Evolutionary conservation across 192 early-diverging fungal species (phyloP).

Genomic region (Lunasporangiospora selenospora): DNA sequence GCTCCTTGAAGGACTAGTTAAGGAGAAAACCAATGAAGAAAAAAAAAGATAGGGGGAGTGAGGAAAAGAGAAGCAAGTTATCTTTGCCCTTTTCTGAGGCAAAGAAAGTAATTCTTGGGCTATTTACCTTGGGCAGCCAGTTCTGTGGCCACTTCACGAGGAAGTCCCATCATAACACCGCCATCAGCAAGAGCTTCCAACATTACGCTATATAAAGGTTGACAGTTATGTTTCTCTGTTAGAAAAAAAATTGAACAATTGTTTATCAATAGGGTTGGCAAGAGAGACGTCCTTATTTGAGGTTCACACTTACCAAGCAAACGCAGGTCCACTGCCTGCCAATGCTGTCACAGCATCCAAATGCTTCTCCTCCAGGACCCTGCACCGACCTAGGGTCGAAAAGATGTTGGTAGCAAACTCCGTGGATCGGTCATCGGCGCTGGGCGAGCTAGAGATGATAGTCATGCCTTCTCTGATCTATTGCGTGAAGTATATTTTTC

Average conservation of each 20-base stretch:
- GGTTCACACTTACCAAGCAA: conserved; percentile 60
- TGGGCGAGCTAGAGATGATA: conserved; percentile 48
- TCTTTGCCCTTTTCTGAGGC: not conserved
- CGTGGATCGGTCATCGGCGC: conserved; percentile 40
- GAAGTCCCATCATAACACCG: conserved; percentile 65
- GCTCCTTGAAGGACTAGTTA: conserved; percentile 54
- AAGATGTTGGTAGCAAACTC: conserved; percentile 53
- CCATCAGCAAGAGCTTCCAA: conserved; percentile 63
- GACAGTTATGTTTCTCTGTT: not conserved
- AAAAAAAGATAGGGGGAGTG: not conserved
- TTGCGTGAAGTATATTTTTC: not conserved
- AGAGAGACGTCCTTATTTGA: too few relatives aligned
- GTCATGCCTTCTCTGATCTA: conserved; percentile 65
- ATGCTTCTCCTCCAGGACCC: conserved; percentile 59
- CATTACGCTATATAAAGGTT: conserved; percentile 51
- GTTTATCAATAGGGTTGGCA: too few relatives aligned
- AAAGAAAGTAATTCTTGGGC: not conserved
- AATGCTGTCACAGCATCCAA: conserved; percentile 60
- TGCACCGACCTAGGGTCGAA: conserved; percentile 56
- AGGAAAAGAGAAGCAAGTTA: not conserved
- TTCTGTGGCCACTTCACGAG: conserved; percentile 59
- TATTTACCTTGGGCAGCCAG: conserved; percentile 59
- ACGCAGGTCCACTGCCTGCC: conserved; percentile 60
- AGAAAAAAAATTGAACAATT: too few relatives aligned
- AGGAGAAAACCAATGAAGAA: not conserved